Base-by-base conservation (phyloP, 345 rosid species). In the Ceriops tagal region DNA sequence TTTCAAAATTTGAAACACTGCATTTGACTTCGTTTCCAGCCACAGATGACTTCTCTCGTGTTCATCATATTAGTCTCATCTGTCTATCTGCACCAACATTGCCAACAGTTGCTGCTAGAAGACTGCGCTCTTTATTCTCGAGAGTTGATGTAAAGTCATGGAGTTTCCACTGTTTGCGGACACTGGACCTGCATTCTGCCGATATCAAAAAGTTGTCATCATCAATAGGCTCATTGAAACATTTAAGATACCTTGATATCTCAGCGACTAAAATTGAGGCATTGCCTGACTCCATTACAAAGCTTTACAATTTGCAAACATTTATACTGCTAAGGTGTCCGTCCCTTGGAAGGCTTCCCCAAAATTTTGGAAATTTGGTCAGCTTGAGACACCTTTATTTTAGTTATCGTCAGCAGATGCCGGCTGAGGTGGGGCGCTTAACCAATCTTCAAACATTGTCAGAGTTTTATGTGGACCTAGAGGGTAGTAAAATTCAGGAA, bases 251-350 rank as follows among this genome's bases (percentile, higher is more conserved):
- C 27, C 67, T 79, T 46, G 68, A 68, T 22, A 5, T 79, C 30
- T 79, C 79, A 0, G 0, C 0, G 0, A 63, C 61, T 30, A 0
- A 0, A 1, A 31, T 79, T 28, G 6, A 10, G 60, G 3, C 4
- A n/a, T 37, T 79, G n/a, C 79, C 82, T 1, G 68, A 71, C 7
- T 67, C 74, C 31, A 31, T 71, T 3, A 61, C 35, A 27, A 22
- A 5, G 11, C 82, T 79, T 37, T 59, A 46, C 49, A 64, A 71
- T 24, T 51, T 79, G 24, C 66, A 75, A 19, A 68, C 79, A 26
- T 49, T 79, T 16, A 0, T 27, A 8, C 30, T 75, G 21, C 21
- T n/a, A 0, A 0, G 20, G 0, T 75, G 79, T 20, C 0, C 0
- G 0, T 0, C 0, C 0, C 71, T 65, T 4, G 0, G 0, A 13